Evolutionary conservation across 2,329 filamentous ascomycete species (phyloP), one percentile per base, ranked within the genome.

Genomic region (Colletotrichum sp.): DNA sequence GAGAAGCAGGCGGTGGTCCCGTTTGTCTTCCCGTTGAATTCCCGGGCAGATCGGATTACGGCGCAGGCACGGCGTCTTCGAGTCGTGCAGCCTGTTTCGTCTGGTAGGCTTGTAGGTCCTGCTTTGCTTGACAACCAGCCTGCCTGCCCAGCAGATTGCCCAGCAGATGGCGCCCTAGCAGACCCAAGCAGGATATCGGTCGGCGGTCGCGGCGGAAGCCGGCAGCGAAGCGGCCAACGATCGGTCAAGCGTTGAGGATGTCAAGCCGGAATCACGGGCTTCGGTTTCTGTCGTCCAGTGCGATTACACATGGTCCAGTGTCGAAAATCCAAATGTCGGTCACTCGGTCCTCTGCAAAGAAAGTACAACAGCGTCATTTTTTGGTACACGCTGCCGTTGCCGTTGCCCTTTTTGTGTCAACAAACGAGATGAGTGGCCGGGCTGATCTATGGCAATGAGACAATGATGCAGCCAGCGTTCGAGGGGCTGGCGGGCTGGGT

Each of bases 21-120:
- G 67, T 21, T 34, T 43, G 63, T 47, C 43, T 34, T 70, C 51
- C 66, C 70, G 36, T 54, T 33, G 36, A 27, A 61, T 33, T 36
- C 36, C 66, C 38, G 24, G 69, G 33, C 59, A 59, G 66, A 59
- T 69, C 66, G 66, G 62, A 65, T 38, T 43, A 34, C 59, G 15
- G 59, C 34, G 33, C 38, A 33, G 58, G 57, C n/a, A 62, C 34
- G 33, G 59, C 34, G 34, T 54, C 24, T 59, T 73, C 51, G 66
- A 73, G 51, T 73, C 31, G 70, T 65, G 66, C 29, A 61, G 66
- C 21, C 54, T 69, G 59, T 73, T 66, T 70, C 54, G 54, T 65
- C 33, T 47, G 8, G n/a, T n/a, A 62, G 70, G 58, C 33, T 47
- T 11, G n/a, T 24, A 62, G 70, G 58, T 24, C 31, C 27, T 43